Percentiles rank a stretch among this genome's conserved stretches.
phyloP scores from a whole-genome alignment of 305 asterid species.

The Solanum hybrid region DNA sequence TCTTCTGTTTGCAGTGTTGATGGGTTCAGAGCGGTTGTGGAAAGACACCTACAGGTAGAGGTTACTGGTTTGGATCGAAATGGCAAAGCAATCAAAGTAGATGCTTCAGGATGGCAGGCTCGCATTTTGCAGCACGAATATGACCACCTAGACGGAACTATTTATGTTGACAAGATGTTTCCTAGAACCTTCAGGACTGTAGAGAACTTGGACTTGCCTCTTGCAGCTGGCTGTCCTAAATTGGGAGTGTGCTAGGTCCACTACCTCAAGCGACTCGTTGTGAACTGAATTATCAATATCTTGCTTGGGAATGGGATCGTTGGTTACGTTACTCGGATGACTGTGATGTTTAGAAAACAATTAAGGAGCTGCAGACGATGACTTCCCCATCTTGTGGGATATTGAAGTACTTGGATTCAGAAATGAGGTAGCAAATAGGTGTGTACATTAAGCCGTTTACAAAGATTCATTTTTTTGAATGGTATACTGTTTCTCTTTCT shows the following conservation, averaged over 20 bases:
- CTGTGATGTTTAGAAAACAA: background rate
- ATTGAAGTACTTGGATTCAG: background rate
- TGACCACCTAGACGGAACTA: conserved; percentile 82
- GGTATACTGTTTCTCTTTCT: background rate
- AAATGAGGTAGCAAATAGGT: background rate
- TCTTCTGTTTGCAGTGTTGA: conserved; percentile 46
- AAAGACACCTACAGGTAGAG: conserved; percentile 71
- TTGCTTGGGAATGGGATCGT: background rate
- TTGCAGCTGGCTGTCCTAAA: conserved; percentile 62
- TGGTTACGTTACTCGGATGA: background rate
- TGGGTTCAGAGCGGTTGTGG: conserved; percentile 86
- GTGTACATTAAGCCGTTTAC: background rate
- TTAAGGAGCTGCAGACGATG: background rate
- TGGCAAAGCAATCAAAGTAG: conserved; percentile 54
- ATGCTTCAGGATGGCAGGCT: conserved; percentile 97
- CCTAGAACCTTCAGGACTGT: conserved; percentile 71
- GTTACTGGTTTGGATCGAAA: conserved; percentile 61
- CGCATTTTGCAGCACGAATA: conserved; percentile 87
- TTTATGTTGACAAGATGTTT: conserved; percentile 81
- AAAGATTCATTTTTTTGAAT: background rate
- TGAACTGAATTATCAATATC: background rate
- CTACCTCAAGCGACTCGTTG: background rate
- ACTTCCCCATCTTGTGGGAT: background rate
- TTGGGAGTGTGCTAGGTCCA: conserved; percentile 25
- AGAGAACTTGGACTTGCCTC: conserved; percentile 67